Conservation (phyloP, 1,139 yeast species). For the Nadsonia commutata region DNA sequence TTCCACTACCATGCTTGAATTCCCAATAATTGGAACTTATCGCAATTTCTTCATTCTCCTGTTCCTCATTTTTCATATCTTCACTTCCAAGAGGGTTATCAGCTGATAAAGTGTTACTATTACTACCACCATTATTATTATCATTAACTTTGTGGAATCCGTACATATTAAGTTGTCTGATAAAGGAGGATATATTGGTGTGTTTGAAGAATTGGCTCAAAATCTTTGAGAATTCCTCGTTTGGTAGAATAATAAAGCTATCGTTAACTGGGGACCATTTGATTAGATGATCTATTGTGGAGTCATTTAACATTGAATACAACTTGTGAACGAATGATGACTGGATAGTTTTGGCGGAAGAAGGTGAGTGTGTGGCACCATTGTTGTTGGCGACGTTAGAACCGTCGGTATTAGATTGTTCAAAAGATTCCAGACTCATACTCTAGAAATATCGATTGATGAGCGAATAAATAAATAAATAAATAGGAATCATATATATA, state of each 20-base stretch:
- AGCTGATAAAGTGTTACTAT: not conserved
- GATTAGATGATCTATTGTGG: conserved; percentile 37
- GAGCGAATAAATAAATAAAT: not conserved
- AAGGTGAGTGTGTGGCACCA: not conserved
- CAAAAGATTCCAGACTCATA: not conserved
- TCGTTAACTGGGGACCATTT: conserved; percentile 64
- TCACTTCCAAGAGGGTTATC: not conserved
- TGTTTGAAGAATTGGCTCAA: conserved; percentile 88
- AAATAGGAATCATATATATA: too few species aligned
- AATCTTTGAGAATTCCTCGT: conserved; percentile 29
- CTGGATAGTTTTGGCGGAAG: conserved; percentile 16
- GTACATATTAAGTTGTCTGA: conserved; percentile 86
- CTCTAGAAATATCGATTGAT: not conserved
- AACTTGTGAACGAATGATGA: conserved; percentile 48
- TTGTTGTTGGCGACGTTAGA: not conserved
- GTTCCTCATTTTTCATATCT: not conserved
- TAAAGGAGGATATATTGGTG: conserved; percentile 83
- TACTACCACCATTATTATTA: conserved; percentile 10
- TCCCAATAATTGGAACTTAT: conserved; percentile 46
- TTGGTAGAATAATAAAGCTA: conserved; percentile 27
- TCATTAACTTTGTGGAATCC: conserved; percentile 80
- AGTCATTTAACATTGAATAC: conserved; percentile 44
- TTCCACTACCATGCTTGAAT: conserved; percentile 71
- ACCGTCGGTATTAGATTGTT: not conserved
- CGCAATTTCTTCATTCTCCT: not conserved